Evolutionary conservation across 2,329 filamentous ascomycete genomes (phyloP), one percentile per base, ranked within the genome.

Genomic region (Fusarium haematococcum): DNA sequence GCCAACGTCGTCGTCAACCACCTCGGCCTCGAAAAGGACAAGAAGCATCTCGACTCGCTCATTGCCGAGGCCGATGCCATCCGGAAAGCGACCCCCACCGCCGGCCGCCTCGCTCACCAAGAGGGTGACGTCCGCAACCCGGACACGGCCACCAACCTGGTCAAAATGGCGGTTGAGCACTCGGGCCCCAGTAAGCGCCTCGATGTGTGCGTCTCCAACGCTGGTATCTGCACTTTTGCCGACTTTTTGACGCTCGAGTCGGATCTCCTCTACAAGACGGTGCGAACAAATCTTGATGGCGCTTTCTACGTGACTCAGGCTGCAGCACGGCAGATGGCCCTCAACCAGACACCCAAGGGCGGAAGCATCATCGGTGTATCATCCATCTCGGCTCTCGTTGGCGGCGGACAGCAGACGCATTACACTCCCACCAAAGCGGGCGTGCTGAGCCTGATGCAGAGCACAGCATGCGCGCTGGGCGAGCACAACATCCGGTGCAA

Each of bases 381-480:
- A 9, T 93, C 91, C 74, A 94, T 95, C 79, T 91, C 88, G 20
- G 93, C 93, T 0, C 88, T 95, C 14, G 93, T 95, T 0, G 95
- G 95, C 41, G 95, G 94, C 50, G 93, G 92, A 0, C 86, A 88
- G 56, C 95, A 97, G 84, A 92, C 91, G 30, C 95, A 97, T 80
- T 97, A 97, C 83, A 97, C 95, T 18, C 94, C 95, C 11, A 97
- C 95, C 18, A 97, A 97, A 83, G 94, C 95, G 0, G 95, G 94
- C 3, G 88, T 97, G 4, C 80, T 94, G 41, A 93, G 91, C 56
- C 86, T 97, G 52, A 97, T 97, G 90, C 95, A 97, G 85, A 94
- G 92, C 74, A 91, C 91, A 41, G 95, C 95, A 0, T 93, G 94
- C 37, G 94, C 95, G 10, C 83, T 97, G 52, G 95, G 95, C 0